Evolutionary conservation across 2,329 filamentous ascomycete genomes (phyloP).

Genomic region (Pestalotiopsis sp.): DNA sequence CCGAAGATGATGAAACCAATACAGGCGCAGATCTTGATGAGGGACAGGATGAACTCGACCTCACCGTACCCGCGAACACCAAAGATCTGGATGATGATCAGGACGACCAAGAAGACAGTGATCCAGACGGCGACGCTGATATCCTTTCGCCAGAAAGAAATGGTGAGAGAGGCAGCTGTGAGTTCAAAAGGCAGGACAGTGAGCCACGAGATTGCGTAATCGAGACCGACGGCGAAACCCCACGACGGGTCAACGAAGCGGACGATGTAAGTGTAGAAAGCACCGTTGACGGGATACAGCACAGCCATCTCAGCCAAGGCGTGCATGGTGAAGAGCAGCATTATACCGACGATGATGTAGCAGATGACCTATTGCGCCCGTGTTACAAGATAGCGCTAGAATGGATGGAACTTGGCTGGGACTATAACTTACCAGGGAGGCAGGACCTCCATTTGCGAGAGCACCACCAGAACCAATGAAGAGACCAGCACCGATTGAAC

Average conservation of each 20-base stretch:
- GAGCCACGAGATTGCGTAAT: constrained; percentile 51
- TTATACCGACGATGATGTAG: constrained; percentile 56
- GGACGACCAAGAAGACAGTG: constrained; percentile 51
- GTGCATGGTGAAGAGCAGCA: constrained; percentile 60
- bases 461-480: constrained; percentile 69
- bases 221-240: constrained; percentile 56
- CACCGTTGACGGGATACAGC: constrained; percentile 60
- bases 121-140: constrained; percentile 57
- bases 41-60: constrained; percentile 58
- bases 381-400: background rate
- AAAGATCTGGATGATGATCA: constrained; percentile 54
- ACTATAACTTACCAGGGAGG: constrained; percentile 33
- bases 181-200: constrained; percentile 54
- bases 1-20: constrained; percentile 66
- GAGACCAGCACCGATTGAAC: constrained; percentile 56
- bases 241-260: constrained; percentile 62
- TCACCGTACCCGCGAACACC: constrained; percentile 59
- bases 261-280: constrained; percentile 61
- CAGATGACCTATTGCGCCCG: constrained; percentile 35
- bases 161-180: constrained; percentile 53
- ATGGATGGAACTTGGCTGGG: background rate
- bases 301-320: constrained; percentile 62
- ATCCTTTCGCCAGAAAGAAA: constrained; percentile 51
- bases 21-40: constrained; percentile 59
- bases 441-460: constrained; percentile 61